phyloP scores from a whole-genome alignment of 2,329 filamentous ascomycete species.

The Teratosphaeria destructans region DNA sequence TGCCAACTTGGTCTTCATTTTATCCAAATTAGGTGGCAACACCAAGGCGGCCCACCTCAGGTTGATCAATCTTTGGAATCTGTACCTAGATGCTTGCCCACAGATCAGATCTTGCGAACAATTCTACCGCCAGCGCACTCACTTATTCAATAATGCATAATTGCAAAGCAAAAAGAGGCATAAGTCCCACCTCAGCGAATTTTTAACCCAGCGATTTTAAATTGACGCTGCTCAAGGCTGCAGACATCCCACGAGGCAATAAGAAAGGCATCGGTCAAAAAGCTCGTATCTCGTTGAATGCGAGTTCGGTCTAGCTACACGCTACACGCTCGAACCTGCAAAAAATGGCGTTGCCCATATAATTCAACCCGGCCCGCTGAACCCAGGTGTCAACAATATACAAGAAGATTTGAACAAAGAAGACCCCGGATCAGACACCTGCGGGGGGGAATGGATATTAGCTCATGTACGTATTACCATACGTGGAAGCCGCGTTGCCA shows the following conservation, averaged over 20 bases:
- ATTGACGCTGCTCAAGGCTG: no score
- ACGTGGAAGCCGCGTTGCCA: constrained; percentile 20
- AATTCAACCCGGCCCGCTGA: background rate
- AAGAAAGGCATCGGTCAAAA: background rate
- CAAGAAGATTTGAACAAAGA: background rate
- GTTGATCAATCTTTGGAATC: no score
- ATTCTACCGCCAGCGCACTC: no score
- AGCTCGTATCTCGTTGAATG: background rate
- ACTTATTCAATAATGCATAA: no score
- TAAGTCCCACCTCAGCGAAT: no score
- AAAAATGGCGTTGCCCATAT: background rate
- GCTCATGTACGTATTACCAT: constrained; percentile 21
- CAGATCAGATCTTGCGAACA: no score
- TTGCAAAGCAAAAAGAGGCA: no score
- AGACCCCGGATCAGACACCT: background rate
- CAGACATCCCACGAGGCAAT: background rate
- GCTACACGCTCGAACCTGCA: background rate
- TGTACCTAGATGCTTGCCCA: no score
- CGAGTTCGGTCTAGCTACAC: background rate
- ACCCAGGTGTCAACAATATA: background rate
- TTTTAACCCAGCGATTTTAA: no score
- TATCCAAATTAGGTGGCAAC: background rate
- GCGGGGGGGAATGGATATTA: background rate
- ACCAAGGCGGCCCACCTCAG: background rate
- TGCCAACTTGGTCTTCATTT: background rate